Evolutionary conservation across 2,329 filamentous ascomycete genomes (phyloP).

Genomic region (Scopulariopsis brevicaulis): DNA sequence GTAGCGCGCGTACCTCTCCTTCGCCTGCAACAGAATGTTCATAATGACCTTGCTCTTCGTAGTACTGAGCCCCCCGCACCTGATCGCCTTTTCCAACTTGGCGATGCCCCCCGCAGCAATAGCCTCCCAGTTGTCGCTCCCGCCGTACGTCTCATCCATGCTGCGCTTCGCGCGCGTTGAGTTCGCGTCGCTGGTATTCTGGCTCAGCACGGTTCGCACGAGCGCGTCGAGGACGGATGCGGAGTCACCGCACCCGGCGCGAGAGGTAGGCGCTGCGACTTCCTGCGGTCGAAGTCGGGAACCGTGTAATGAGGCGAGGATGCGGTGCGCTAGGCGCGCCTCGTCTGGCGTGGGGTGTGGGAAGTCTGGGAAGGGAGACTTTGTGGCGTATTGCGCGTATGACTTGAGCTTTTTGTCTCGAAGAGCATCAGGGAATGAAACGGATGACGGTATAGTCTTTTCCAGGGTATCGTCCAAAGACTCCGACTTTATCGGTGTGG

Average conservation of each 20-base stretch:
- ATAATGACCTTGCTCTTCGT: slow-evolving; percentile 68
- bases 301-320: slow-evolving; percentile 57
- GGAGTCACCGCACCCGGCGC: slow-evolving; percentile 49
- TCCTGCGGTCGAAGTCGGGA: slow-evolving; percentile 47
- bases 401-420: slow-evolving; percentile 30
- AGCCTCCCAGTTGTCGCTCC: slow-evolving; percentile 28
- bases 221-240: slow-evolving; percentile 40
- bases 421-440: slow-evolving; percentile 10
- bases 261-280: slow-evolving; percentile 48
- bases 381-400: slow-evolving; percentile 24
- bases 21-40: slow-evolving; percentile 53
- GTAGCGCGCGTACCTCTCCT: slow-evolving; percentile 27
- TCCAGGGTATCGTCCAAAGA: neutral
- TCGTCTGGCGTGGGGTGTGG: slow-evolving; percentile 53
- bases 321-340: slow-evolving; percentile 53
- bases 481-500: neutral
- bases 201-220: slow-evolving; percentile 38
- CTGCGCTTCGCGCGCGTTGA: slow-evolving; percentile 47
- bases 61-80: slow-evolving; percentile 57
- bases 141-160: slow-evolving; percentile 31
- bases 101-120: slow-evolving; percentile 26
- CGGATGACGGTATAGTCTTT: neutral
- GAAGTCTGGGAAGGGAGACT: slow-evolving; percentile 58
- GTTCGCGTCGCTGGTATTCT: slow-evolving; percentile 39
- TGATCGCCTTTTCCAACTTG: slow-evolving; percentile 48